Evolutionary conservation across 2,329 filamentous ascomycete species (phyloP).

Genomic region (Pleurostoma richardsiae): DNA sequence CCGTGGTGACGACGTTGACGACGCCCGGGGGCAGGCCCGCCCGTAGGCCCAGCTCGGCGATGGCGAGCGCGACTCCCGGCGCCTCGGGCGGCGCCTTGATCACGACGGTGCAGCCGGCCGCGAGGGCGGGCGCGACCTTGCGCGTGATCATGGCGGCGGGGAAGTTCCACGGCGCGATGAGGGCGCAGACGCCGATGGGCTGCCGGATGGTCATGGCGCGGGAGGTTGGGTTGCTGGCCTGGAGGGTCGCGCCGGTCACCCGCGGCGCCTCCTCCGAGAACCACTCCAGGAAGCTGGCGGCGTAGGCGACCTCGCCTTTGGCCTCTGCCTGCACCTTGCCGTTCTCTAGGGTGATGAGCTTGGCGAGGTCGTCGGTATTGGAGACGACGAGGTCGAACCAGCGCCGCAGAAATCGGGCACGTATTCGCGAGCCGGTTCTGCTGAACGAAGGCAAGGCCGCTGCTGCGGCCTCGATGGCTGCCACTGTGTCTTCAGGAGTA

Average conservation of each 20-base stretch:
- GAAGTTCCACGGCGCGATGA: conserved; percentile 90
- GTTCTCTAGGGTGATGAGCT: conserved; percentile 84
- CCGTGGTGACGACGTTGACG: conserved; percentile 79
- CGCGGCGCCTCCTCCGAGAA: conserved; percentile 75
- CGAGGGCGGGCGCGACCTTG: conserved; percentile 70
- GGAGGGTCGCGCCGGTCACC: conserved; percentile 70
- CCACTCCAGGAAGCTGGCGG: conserved; percentile 74
- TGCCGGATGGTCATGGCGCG: conserved; percentile 76
- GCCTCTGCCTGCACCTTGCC: conserved; percentile 78
- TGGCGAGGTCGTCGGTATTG: conserved; percentile 76
- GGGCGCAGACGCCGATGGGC: conserved; percentile 75
- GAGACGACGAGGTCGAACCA: conserved; percentile 80
- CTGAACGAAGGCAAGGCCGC: conserved; percentile 69
- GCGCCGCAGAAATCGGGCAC: conserved; percentile 66
- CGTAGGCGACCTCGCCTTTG: conserved; percentile 66
- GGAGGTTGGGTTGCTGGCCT: conserved; percentile 64
- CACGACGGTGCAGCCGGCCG: conserved; percentile 93
- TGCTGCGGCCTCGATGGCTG: conserved; percentile 78
- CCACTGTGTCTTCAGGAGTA: conserved; percentile 67
- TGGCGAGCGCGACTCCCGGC: conserved; percentile 81
- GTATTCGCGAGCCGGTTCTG: conserved; percentile 67
- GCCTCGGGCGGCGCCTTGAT: conserved; percentile 90
- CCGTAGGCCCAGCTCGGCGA: conserved; percentile 80
- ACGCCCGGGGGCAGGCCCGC: conserved; percentile 89
- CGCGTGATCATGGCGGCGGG: conserved; percentile 71